Base-by-base conservation (phyloP, 768 basidiomycete genomes). In the Collybia nuda region DNA sequence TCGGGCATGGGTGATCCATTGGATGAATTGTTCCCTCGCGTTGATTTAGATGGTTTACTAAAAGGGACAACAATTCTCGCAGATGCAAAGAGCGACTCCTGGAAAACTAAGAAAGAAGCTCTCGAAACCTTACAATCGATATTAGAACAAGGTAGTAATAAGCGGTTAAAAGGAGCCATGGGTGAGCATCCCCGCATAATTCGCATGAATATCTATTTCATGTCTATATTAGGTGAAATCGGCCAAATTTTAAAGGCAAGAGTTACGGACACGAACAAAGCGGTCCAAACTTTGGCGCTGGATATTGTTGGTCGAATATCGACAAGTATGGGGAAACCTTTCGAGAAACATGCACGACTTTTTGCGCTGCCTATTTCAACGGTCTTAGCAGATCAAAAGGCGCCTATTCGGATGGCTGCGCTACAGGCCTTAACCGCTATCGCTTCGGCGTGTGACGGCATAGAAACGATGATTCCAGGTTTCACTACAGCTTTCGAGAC, bases 71-170 rank as follows among this genome's bases (percentile, higher is more conserved):
- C 85, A 4, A 87, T 95, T 41, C 68, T 97, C 14, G 76, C 84
- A 2, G 92, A 93, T 59, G 77, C 86, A 8, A 94, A 92, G 71
- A 96, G 86, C 58, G 95, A 96, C 56, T 86, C 93, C 0, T 99
- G 96, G 96, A 98, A 98, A 72, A 84, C 82, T 1, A 88, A 95
- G 70, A 99, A 99, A 66, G 96, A 98, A 61, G 94, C 91, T 2
- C 75, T 98, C 51, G 97, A 98, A 66, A 73, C 76, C 0, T 67
- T 98, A 15, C 88, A 92, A 61, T 84, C 81, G 0, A 79, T 93
- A 51, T 70, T 99, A 28, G 95, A 98, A 61, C 88, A 93, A 69
- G 90, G 91, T 44, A 77, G 82, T 38, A 98, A 98, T 66, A 96
- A 96, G 61, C 85, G 97, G 14, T 65, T 99, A 50, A 98, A 98